Conservation (phyloP, 495 filamentous ascomycete genomes). For the Talaromyces nanjingensis region DNA sequence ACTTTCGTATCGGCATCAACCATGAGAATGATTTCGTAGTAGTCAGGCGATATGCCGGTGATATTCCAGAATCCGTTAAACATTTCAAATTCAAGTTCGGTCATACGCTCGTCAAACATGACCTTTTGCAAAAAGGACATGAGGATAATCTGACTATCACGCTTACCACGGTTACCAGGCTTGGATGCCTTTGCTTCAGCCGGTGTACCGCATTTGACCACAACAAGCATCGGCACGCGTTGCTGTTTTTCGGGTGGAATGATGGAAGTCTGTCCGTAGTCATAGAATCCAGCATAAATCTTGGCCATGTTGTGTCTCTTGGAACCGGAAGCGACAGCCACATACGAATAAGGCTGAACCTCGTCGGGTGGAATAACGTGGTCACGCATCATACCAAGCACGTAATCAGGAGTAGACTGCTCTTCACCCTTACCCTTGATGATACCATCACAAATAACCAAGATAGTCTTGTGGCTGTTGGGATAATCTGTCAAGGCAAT, state of each 20-base stretch:
- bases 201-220: conserved; percentile 93
- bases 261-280: conserved; percentile 76
- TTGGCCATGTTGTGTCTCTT: conserved; percentile 99
- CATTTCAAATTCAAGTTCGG: conserved; percentile 99
- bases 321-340: conserved; percentile 90
- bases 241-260: conserved; percentile 87
- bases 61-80: conserved; percentile 99
- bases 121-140: conserved; percentile 99
- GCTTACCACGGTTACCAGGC: conserved; percentile 94
- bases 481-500: conserved; percentile 98
- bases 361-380: conserved; percentile 69
- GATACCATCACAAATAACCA: conserved; percentile 95
- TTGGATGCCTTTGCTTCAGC: conserved; percentile 75
- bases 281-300: conserved; percentile 95
- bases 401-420: conserved; percentile 82
- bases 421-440: conserved; percentile 95
- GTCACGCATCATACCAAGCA: conserved; percentile 91
- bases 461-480: conserved; percentile 94
- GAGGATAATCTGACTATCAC: conserved; percentile 96
- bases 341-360: conserved; percentile 86
- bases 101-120: conserved; percentile 99
- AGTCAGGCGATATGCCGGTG: conserved; percentile 95
- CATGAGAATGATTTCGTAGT: conserved; percentile 96
- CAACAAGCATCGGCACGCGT: conserved; percentile 96
- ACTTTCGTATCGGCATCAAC: conserved; percentile 99